A percentile compares a stretch with the other conserved stretches of the same genome.
Evolutionary conservation across 345 rosid species (phyloP).

Genomic region (Adansonia digitata): DNA sequence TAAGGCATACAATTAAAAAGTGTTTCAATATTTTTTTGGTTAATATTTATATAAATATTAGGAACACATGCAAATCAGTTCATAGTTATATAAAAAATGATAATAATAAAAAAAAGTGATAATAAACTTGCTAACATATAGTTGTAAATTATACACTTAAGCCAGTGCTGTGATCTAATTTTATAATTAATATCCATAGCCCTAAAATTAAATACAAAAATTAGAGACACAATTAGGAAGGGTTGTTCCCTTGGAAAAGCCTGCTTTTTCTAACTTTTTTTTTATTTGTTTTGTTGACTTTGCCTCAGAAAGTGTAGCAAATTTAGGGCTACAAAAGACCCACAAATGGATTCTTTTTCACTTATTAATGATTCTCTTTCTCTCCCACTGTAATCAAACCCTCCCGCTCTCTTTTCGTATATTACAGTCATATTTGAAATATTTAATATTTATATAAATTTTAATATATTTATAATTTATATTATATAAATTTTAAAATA

Average conservation of each 20-base stretch:
- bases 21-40: no score
- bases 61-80: not conserved
- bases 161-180: not conserved
- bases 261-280: conserved; percentile 3
- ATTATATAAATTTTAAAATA: no score
- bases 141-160: no score
- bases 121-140: not conserved
- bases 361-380: conserved; percentile 13
- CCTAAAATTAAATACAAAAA: not conserved
- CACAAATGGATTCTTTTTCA: conserved; percentile 16
- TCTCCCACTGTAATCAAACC: conserved; percentile 13
- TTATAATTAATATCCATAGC: not conserved
- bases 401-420: not conserved
- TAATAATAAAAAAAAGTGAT: not conserved
- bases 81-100: no score
- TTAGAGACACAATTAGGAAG: conserved; percentile 2
- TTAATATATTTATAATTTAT: no score
- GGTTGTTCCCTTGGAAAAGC: conserved; percentile 16
- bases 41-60: no score
- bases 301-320: conserved; percentile 27
- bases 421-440: no score
- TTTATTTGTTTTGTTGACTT: conserved; percentile 35
- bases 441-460: no score
- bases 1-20: no score
- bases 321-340: conserved; percentile 23